These are phyloP conservation scores for Metarhizium anisopliae DNA, from an alignment of 2,329 filamentous ascomycete genomes.

Conservation along the genomic window DNA sequence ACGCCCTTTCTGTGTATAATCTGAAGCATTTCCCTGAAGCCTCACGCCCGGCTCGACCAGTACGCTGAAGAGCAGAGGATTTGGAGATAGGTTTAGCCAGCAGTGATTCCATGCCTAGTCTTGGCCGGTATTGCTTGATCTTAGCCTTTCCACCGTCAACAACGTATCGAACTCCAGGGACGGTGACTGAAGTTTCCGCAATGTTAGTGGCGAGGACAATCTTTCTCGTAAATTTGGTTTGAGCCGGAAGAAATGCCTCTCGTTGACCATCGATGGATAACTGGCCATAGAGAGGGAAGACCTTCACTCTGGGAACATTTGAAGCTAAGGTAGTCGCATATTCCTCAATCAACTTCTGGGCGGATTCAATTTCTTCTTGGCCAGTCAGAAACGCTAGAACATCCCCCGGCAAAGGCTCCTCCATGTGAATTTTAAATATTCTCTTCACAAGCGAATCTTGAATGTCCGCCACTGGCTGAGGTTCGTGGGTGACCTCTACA, in stretches of 20 bases:
- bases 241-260: conserved; percentile 69
- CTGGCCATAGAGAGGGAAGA: conserved; percentile 82
- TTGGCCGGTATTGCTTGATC: conserved; percentile 79
- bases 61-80: conserved; percentile 84
- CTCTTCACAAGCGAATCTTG: conserved; percentile 72
- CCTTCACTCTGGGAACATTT: conserved; percentile 62
- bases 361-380: conserved; percentile 81
- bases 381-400: conserved; percentile 88
- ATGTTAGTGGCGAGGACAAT: conserved; percentile 93
- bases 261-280: conserved; percentile 82
- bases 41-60: conserved; percentile 89
- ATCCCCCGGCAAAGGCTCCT: conserved; percentile 87
- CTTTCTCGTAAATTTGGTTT: conserved; percentile 68
- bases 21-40: conserved; percentile 82
- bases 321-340: conserved; percentile 64
- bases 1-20: conserved; percentile 76
- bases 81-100: conserved; percentile 86
- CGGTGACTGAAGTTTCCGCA: conserved; percentile 95
- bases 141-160: conserved; percentile 92
- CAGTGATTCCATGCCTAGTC: conserved; percentile 81
- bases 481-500: conserved; percentile 68
- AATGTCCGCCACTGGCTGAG: conserved; percentile 68
- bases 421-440: conserved; percentile 78
- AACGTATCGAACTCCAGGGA: conserved; percentile 84
- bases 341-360: conserved; percentile 74